Evolutionary conservation across 2,329 filamentous ascomycete genomes (phyloP), one percentile per base, ranked within the genome.

Genomic region (Talaromyces sp.): DNA sequence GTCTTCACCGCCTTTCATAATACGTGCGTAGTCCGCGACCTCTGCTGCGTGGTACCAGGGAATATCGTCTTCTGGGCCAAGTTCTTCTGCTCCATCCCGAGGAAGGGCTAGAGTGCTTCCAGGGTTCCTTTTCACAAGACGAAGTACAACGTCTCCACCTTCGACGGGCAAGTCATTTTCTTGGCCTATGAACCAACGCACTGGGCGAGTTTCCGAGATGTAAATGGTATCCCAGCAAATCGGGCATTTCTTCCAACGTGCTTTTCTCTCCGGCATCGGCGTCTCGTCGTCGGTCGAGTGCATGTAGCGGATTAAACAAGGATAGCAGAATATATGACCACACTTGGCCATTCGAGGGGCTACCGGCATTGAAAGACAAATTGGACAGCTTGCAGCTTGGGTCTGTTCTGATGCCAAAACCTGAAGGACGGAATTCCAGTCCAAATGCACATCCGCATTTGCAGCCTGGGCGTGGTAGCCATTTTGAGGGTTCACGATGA

Each of bases 281-380:
- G 82, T 83, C 8, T 90, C 89, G n/a, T 90, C 88, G 61, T 90
- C 89, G 28, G 84, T 86, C 7, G 92, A 90, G 69, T 96, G 91
- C 92, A 99, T 97, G 74, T 96, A 99, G 56, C 95, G 89, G 65
- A 98, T 91, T 64, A 98, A 78, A 73, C 95, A 99, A 5, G 95
- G 89, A 36, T 98, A 80, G 73, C 95, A 99, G 74, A 97, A 98
- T 12, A 99, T 96, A 73, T 99, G 95, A 1, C 95, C 95, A 71
- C 95, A 99, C 72, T 89, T 94, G 50, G 95, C 93, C 94, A 99
- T 99, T 61, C 95, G 88, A 34, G 95, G 93, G 7, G 95, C 95
- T 18, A 96, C 91, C 1, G 95, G 95, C 60, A 90, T 91, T 1
- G 90, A 96, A 31, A 99, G 85, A 72, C 95, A 99, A 60, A 99